Evolutionary conservation across 441 rosid species (phyloP), one percentile per base, ranked within the genome.

Genomic region (Viola pubescens): DNA sequence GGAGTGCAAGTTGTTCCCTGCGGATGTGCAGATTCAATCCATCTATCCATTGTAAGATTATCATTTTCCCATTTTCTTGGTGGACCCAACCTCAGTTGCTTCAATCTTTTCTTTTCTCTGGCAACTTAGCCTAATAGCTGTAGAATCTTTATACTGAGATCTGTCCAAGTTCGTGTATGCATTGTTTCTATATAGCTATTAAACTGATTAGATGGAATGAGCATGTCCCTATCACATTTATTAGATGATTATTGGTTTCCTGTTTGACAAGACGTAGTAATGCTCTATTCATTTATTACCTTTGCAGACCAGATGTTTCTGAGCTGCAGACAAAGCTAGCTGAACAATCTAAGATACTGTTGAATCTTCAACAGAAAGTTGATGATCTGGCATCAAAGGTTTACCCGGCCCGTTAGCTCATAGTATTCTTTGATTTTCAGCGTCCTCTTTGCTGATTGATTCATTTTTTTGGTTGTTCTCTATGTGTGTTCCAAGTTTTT

Each of bases 301-400:
- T 81, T 73, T 80, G 80, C 82, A 94, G 99, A 79, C 97, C 97
- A 53, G 99, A 87, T 64, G 91, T 90, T 50, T 81, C 91, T 72
- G 97, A 86, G 82, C 77, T 90, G 82, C 95, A 88, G 79, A 56
- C 84, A 41, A 94, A 88, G 75, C 97, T 90, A 70, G 68, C 88
- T 4, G 97, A 94, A 57, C 99, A 94, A 68, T 78, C 97, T 58
- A 88, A 88, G 76, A 81, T 88, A 75, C 88, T 94, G 50, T 75
- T 74, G 63, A 94, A 79, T 80, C 88, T 94, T 73, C 99, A 86
- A 61, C 99, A 86, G 63, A 86, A 94, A 77, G 95, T 94, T 44
- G 87, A 88, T 64, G 99, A 88, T 76, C 81, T 94, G 81, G 95
- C 97, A 66, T 85, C 97, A 66, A 88, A 94, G 99, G 99, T 94